Base-by-base conservation (phyloP, 176 grass and related monocot genomes). In the Chloris gayana region DNA sequence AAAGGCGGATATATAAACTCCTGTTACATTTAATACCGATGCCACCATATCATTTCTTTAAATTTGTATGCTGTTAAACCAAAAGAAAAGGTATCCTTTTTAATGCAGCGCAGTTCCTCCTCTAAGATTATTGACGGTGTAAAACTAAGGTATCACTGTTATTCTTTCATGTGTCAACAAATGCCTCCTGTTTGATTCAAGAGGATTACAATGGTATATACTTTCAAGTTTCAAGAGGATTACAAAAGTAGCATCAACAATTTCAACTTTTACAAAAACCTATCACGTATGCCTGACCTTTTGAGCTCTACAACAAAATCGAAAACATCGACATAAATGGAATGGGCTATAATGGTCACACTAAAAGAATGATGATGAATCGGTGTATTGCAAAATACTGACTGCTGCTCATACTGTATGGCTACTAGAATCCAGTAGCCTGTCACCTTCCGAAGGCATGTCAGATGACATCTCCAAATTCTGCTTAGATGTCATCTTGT, bases 401-500 rank as follows among this genome's bases (percentile, higher is more conserved):
- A 11, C n/a, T 31, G 7, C 0, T 14, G 33, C 14, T 95, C 80
- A 95, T 64, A 92, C 35, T 62, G 46, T 93, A 80, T 91, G 88
- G 27, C 71, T 89, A 80, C 84, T 73, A 33, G 91, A 88, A 67
- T 90, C 91, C 62, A 93, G 75, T 70, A 97, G 87, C 72, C 86
- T 74, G 34, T 97, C 94, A 74, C 83, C 88, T 81, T 97, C 91
- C 2, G 73, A 83, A 39, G 81, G 86, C 49, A 83, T 53, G 42
- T 97, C 91, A 9, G 87, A 82, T 4, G 94, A 91, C 60, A 97
- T 81, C 49, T 97, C 94, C 32, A 97, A 14, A 53, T 69, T 95
- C 79, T 92, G 86, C 47, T 91, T 98, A 67, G 85, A 69, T 10
- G 86, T 86, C 95, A 91, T 98, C 85, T 93, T 98, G 84, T 89